Percentiles rank a stretch among this genome's conserved stretches.
phyloP scores from a whole-genome alignment of 2,329 filamentous ascomycete species.

The Ascochyta pisi region DNA sequence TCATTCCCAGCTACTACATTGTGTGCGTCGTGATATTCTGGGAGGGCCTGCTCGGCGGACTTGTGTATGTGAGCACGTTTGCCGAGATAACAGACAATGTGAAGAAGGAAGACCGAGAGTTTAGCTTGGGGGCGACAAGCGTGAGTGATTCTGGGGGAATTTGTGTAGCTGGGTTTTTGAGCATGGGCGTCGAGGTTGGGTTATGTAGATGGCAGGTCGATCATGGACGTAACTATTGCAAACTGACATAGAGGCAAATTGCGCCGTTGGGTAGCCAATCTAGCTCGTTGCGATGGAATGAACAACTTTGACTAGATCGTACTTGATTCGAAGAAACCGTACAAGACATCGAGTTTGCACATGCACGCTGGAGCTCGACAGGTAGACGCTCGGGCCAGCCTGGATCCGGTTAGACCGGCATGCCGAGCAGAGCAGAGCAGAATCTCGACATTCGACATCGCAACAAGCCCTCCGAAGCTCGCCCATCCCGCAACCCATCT shows the following conservation, averaged over 20 bases:
- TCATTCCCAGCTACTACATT: slow-evolving; percentile 85
- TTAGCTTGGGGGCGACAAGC: slow-evolving; percentile 86
- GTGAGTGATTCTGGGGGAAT: slow-evolving; percentile 93
- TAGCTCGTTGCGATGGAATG: not conserved
- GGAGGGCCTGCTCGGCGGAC: slow-evolving; percentile 89
- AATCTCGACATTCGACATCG: slow-evolving; percentile 20
- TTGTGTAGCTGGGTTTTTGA: slow-evolving; percentile 82
- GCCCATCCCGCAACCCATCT: slow-evolving; percentile 46
- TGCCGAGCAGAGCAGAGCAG: slow-evolving; percentile 8
- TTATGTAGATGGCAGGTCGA: slow-evolving; percentile 84
- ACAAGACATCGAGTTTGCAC: not conserved
- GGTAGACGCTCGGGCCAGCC: not conserved
- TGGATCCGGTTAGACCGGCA: slow-evolving; percentile 14
- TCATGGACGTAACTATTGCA: slow-evolving; percentile 72
- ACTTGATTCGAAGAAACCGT: no score
- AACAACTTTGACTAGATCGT: not conserved
- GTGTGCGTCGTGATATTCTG: slow-evolving; percentile 87
- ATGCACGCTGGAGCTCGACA: not conserved
- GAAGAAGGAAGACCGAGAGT: slow-evolving; percentile 79
- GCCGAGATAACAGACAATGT: slow-evolving; percentile 90
- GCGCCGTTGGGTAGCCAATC: not conserved
- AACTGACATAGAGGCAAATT: slow-evolving; percentile 18
- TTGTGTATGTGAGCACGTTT: slow-evolving; percentile 91
- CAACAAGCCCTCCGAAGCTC: slow-evolving; percentile 31
- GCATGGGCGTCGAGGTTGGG: slow-evolving; percentile 81